Evolutionary conservation across 345 rosid genomes (phyloP), one percentile per base, ranked within the genome.

Genomic region (Corchorus olitorius): DNA sequence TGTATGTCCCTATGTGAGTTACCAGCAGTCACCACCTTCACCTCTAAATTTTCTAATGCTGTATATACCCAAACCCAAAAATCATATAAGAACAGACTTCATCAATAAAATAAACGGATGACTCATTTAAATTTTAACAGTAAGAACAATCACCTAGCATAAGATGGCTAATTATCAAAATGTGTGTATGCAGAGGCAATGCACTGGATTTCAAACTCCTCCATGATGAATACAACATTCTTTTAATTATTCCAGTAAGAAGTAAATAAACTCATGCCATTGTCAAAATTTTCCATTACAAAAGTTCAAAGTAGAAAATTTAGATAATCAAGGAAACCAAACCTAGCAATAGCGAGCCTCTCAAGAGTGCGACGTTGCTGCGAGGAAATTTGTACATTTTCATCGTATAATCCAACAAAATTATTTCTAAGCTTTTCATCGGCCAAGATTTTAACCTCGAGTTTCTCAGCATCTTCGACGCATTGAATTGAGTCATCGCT

Each of bases 331-430:
- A 27, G 13, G 39, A 48, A 54, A 67, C 56, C 17, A 12, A 68
- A 89, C 92, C 92, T 81, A 54, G 93, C 88, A 65, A 83, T 78
- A 62, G 93, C 93, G 6, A 89, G 81, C 6, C 91, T 89, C 78
- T 86, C 88, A 14, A 93, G 94, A 75, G 86, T 85, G n/a, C 83
- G 85, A 48, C 86, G 94, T 72, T 93, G 94, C 60, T 72, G 69
- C 4, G 86, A 39, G 12, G 87, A 75, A 48, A 87, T 77, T 20
- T 76, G 76, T 10, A 87, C 65, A 55, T 49, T 84, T 48, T 79
- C 81, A 20, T 89, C 96, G 72, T 91, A 88, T 68, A 93, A 84
- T 69, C 96, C 94, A 19, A 86, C 85, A 76, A 86, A 93, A 84
- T 84, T 84, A 66, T 87, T 92, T 37, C 93, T 79, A 41, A 91